Evolutionary conservation across 116 monocot species (phyloP).

Genomic region (Dioscorea cayenensis): DNA sequence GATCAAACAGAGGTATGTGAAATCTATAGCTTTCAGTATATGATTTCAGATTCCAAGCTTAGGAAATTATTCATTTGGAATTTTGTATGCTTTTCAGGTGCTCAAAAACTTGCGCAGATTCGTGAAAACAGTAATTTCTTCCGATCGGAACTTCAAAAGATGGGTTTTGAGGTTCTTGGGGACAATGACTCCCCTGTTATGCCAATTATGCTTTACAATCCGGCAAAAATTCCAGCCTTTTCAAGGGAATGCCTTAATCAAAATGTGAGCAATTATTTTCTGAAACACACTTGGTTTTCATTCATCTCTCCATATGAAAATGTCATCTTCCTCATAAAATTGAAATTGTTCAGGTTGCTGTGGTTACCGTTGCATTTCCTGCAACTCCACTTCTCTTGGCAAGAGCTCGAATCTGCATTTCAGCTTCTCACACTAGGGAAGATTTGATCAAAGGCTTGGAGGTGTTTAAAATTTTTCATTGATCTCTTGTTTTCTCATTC

Average conservation of each 20-base stretch:
- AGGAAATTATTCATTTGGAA: neutral
- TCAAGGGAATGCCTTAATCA: slow-evolving; percentile 42
- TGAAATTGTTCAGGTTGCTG: slow-evolving; percentile 27
- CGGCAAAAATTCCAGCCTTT: slow-evolving; percentile 47
- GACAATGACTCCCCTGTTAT: slow-evolving; percentile 51
- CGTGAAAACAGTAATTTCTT: slow-evolving; percentile 60
- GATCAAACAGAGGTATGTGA: slow-evolving; percentile 57
- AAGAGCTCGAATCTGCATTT: slow-evolving; percentile 49
- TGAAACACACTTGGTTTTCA: neutral
- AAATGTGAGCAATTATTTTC: slow-evolving; percentile 19
- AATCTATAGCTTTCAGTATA: neutral
- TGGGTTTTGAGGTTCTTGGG: slow-evolving; percentile 59
- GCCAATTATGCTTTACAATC: slow-evolving; percentile 62
- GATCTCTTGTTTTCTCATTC: neutral
- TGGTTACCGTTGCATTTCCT: slow-evolving; percentile 49
- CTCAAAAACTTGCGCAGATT: slow-evolving; percentile 37
- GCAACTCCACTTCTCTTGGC: slow-evolving; percentile 47
- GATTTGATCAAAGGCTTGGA: slow-evolving; percentile 57
- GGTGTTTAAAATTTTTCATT: slow-evolving; percentile 20
- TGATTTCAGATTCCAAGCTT: neutral
- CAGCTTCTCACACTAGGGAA: slow-evolving; percentile 39
- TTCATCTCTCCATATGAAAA: no score
- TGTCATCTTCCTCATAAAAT: no score
- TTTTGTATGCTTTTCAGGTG: slow-evolving; percentile 16
- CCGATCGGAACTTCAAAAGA: slow-evolving; percentile 46